A percentile compares a stretch with the other conserved stretches of the same genome.
phyloP scores from a whole-genome alignment of 2,329 filamentous ascomycete species.

The Xylariales sp. region DNA sequence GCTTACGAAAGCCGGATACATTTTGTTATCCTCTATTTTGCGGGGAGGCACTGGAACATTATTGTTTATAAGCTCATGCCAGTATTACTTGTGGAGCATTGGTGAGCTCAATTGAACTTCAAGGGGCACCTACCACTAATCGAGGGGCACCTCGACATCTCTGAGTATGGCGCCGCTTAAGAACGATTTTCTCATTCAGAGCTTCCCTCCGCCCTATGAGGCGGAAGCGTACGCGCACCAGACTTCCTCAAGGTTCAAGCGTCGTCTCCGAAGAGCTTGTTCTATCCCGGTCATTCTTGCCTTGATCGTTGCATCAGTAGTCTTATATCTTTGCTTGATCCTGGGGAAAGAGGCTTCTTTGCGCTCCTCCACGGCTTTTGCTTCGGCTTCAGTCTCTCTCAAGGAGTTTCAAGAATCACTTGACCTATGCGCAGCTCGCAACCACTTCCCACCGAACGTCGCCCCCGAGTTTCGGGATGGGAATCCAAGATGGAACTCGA shows the following conservation, averaged over 20 bases:
- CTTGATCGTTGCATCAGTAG: neutral
- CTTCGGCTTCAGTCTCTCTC: neutral
- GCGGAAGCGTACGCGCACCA: conserved; percentile 5
- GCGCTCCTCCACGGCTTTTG: neutral
- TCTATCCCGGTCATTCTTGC: conserved; percentile 3
- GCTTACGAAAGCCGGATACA: too few relatives aligned
- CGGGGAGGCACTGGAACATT: too few relatives aligned
- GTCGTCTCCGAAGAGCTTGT: conserved; percentile 3
- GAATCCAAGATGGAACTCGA: conserved; percentile 37
- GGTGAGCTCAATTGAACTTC: too few relatives aligned
- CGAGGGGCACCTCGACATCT: neutral
- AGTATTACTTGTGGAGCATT: too few relatives aligned
- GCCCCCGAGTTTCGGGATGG: conserved; percentile 5
- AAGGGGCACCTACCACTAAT: too few relatives aligned
- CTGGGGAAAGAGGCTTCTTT: neutral
- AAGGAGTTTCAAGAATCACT: conserved; percentile 3
- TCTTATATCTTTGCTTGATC: conserved; percentile 5
- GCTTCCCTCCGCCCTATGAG: conserved; percentile 8
- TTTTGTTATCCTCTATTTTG: too few relatives aligned
- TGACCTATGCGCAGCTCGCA: conserved; percentile 5
- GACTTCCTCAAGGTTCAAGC: neutral
- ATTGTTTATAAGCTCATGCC: too few relatives aligned
- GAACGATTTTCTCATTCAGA: neutral
- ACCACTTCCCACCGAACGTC: neutral
- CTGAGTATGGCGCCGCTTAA: neutral